Evolutionary conservation across 1,139 yeast species (phyloP).

Genomic region (Lizanozyma gosingica): DNA sequence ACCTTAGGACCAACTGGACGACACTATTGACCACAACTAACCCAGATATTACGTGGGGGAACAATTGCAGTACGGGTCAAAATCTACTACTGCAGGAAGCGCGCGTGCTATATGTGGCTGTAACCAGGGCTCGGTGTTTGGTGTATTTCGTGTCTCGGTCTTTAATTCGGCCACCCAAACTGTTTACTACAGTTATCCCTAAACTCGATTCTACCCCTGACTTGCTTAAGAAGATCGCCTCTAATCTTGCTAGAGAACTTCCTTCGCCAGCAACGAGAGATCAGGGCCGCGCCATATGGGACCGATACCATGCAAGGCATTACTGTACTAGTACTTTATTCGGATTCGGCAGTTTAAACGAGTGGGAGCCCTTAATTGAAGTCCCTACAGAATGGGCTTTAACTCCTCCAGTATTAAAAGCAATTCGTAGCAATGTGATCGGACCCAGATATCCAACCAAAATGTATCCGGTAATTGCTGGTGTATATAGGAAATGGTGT

Average conservation of each 20-base stretch:
- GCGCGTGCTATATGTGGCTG: constrained; percentile 51
- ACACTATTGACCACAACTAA: constrained; percentile 12
- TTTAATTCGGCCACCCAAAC: background rate
- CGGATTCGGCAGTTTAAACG: too few relatives aligned
- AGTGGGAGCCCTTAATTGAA: too few relatives aligned
- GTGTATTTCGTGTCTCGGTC: constrained; percentile 23
- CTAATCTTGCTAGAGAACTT: background rate
- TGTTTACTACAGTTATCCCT: background rate
- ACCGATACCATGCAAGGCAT: background rate
- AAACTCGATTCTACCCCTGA: background rate
- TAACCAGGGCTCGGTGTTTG: constrained; percentile 52
- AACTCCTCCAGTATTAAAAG: too few relatives aligned
- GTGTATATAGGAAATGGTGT: too few relatives aligned
- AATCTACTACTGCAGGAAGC: constrained; percentile 11
- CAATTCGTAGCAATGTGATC: too few relatives aligned
- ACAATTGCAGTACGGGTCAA: constrained; percentile 4
- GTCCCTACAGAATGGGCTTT: too few relatives aligned
- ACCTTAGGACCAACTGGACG: constrained; percentile 4
- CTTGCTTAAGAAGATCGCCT: background rate
- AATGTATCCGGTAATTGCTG: too few relatives aligned
- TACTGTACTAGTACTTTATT: background rate
- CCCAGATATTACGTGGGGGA: background rate
- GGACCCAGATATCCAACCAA: too few relatives aligned
- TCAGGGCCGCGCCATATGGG: background rate
- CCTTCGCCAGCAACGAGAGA: background rate